These are phyloP conservation scores for Saksenaea vasiformis DNA, from an alignment of 371 early-diverging fungal genomes.

Conservation along the genomic window DNA sequence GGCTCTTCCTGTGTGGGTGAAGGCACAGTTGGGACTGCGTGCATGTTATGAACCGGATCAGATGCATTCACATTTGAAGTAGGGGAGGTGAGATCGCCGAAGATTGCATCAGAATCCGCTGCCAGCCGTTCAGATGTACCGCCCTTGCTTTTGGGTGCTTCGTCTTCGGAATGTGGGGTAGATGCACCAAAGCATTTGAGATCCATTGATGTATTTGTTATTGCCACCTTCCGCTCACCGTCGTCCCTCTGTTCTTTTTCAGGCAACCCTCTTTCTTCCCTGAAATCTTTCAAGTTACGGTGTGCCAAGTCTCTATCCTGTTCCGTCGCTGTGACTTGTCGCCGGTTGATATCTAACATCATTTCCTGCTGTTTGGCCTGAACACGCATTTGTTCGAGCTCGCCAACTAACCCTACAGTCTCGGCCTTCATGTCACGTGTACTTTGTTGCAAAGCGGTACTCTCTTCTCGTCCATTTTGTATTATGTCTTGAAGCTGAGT, in stretches of 20 bases:
- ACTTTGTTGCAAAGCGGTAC: conserved; percentile 27
- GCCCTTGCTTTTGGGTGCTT: neutral
- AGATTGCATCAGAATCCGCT: neutral
- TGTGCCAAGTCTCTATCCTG: conserved; percentile 29
- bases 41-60: neutral
- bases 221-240: neutral
- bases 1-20: neutral
- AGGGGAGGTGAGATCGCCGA: neutral
- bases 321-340: conserved; percentile 42
- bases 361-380: conserved; percentile 35
- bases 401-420: conserved; percentile 22
- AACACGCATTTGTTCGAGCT: conserved; percentile 27
- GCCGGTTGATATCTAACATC: conserved; percentile 39
- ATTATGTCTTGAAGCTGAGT: conserved; percentile 19
- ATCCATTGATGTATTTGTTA: neutral
- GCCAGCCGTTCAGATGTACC: neutral
- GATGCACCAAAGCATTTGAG: neutral
- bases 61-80: neutral
- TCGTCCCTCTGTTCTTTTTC: conserved; percentile 4
- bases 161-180: neutral
- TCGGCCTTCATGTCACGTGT: conserved; percentile 45
- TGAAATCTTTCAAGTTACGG: conserved; percentile 30
- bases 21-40: neutral
- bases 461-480: conserved; percentile 32
- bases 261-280: conserved; percentile 19